Conservation (phyloP, 768 basidiomycete species). For the Hericium coralloides region DNA sequence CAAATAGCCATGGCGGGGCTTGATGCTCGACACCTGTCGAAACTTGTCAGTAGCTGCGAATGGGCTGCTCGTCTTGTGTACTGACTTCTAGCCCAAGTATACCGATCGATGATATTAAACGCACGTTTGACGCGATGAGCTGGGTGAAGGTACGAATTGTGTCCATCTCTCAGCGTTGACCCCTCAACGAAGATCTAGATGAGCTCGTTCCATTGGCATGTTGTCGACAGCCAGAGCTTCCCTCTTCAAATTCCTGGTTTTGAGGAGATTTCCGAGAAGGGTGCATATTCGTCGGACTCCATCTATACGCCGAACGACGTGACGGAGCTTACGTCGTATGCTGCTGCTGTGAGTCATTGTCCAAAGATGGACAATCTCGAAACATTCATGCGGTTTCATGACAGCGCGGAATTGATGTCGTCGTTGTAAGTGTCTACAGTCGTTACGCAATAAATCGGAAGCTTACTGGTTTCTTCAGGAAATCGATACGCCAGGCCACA, state of each 20-base stretch:
- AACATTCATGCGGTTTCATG: neutral
- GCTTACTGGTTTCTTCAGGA: slow-evolving; percentile 43
- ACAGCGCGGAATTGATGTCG: slow-evolving; percentile 41
- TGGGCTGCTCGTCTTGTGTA: too few species aligned
- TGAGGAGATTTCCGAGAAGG: slow-evolving; percentile 23
- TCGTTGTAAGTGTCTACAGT: slow-evolving; percentile 23
- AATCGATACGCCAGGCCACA: slow-evolving; percentile 82
- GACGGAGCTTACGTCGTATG: slow-evolving; percentile 24
- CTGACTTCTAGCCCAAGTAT: slow-evolving; percentile 19
- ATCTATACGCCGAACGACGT: slow-evolving; percentile 24
- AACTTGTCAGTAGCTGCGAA: slow-evolving; percentile 41
- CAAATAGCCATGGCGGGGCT: slow-evolving; percentile 56
- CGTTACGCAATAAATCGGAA: neutral
- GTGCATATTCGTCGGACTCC: slow-evolving; percentile 23
- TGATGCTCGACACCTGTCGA: slow-evolving; percentile 73
- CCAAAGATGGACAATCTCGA: neutral
- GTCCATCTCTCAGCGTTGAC: neutral
- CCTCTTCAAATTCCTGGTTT: slow-evolving; percentile 24
- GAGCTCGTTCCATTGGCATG: slow-evolving; percentile 31
- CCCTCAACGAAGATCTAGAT: neutral
- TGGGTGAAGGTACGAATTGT: slow-evolving; percentile 34
- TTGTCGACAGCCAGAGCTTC: slow-evolving; percentile 32
- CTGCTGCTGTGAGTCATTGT: slow-evolving; percentile 19
- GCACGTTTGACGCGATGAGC: slow-evolving; percentile 45
- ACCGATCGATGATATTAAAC: slow-evolving; percentile 28